Evolutionary conservation across 2,329 filamentous ascomycete species (phyloP).

Genomic region (Botryotinia calthae): DNA sequence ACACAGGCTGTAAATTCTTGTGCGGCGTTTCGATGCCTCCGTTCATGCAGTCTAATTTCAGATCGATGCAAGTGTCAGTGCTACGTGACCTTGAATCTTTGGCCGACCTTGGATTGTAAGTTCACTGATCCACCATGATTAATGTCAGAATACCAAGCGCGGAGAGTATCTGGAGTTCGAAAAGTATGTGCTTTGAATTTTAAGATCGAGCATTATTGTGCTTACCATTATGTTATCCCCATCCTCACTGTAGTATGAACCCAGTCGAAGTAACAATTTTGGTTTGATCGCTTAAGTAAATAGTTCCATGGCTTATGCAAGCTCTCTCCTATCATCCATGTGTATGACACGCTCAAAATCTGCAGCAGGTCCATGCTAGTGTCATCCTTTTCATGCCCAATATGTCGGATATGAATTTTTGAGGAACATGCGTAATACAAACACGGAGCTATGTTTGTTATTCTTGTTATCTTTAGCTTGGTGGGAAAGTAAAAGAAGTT

Average conservation of each 20-base stretch:
- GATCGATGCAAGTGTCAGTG: background rate
- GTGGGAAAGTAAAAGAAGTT: background rate
- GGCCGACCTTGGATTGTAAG: background rate
- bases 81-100: slow-evolving; percentile 1
- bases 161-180: background rate
- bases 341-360: slow-evolving; percentile 7
- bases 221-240: background rate
- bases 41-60: slow-evolving; percentile 1
- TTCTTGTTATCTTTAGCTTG: background rate
- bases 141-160: background rate
- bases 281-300: background rate
- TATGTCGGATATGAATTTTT: slow-evolving; percentile 6
- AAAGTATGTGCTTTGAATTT: background rate
- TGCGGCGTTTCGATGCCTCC: background rate
- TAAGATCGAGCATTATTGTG: background rate
- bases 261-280: background rate
- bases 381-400: slow-evolving; percentile 6
- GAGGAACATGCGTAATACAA: slow-evolving; percentile 1
- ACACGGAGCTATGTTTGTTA: background rate
- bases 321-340: background rate
- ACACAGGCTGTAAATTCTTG: background rate
- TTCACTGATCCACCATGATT: background rate
- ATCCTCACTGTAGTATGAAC: background rate
- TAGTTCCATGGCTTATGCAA: slow-evolving; percentile 4
- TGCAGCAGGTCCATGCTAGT: slow-evolving; percentile 7